Evolutionary conservation across 768 basidiomycete genomes (phyloP).

Genomic region (Boletus tylopilopsis): DNA sequence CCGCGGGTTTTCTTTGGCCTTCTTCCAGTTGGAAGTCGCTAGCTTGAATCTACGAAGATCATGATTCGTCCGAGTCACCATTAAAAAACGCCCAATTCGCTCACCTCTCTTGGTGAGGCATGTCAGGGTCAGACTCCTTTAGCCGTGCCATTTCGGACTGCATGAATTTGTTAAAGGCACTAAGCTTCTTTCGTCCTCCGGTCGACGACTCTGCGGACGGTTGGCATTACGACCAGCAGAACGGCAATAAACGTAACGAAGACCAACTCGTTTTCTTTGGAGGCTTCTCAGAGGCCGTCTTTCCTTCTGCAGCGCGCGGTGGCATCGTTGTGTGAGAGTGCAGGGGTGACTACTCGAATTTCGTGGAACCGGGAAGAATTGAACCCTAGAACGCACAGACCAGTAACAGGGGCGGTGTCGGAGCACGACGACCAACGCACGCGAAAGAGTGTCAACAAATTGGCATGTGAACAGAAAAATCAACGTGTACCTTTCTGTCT

Average conservation of each 20-base stretch:
- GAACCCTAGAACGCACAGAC: slow-evolving; percentile 25
- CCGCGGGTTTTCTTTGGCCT: slow-evolving; percentile 64
- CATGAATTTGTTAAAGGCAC: slow-evolving; percentile 79
- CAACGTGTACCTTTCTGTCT: slow-evolving; percentile 11
- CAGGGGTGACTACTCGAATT: slow-evolving; percentile 6
- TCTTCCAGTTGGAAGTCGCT: slow-evolving; percentile 78
- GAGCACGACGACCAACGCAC: slow-evolving; percentile 2
- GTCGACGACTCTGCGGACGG: slow-evolving; percentile 47
- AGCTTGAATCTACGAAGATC: slow-evolving; percentile 54
- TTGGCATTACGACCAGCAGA: slow-evolving; percentile 13
- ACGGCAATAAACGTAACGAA: slow-evolving; percentile 9
- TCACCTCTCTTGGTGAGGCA: slow-evolving; percentile 72
- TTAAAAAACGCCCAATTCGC: slow-evolving; percentile 1
- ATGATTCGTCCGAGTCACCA: neutral
- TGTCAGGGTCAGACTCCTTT: slow-evolving; percentile 70
- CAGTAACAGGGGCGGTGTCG: slow-evolving; percentile 30
- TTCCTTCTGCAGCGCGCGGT: slow-evolving; percentile 37
- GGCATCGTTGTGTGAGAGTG: slow-evolving; percentile 35
- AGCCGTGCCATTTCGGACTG: slow-evolving; percentile 75
- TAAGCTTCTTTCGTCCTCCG: slow-evolving; percentile 57
- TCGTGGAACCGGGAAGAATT: slow-evolving; percentile 12
- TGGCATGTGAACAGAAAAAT: slow-evolving; percentile 6
- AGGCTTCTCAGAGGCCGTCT: slow-evolving; percentile 43
- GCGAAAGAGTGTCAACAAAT: slow-evolving; percentile 1
- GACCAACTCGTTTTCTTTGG: slow-evolving; percentile 53